Evolutionary conservation across 345 rosid genomes (phyloP), one percentile per base, ranked within the genome.

Genomic region (Isatis tinctoria): DNA sequence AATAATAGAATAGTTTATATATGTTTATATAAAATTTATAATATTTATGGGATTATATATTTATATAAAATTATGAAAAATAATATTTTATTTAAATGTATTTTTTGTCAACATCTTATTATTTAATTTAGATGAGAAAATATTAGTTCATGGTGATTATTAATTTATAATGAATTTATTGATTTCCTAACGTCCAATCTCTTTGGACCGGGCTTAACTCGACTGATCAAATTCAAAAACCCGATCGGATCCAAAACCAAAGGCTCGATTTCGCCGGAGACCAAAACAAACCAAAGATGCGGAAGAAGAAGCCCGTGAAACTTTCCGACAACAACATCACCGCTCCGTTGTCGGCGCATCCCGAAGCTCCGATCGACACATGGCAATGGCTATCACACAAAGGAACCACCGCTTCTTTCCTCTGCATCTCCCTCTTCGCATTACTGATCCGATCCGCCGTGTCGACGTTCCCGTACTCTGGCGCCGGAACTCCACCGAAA

Each of bases 391-490:
- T 88, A 58, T 36, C 33, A 24, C 78, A 72, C 10, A 82, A 77
- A 73, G 89, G 91, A 45, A 75, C 80, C 10, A 56, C 78, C 7
- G 69, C 79, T 5, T 69, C 80, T 0, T 90, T 95, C 65, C 54
- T 84, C 22, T 89, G 83, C 26, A 74, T 92, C 35, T 79, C 88
- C 48, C 28, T 88, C 56, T 88, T 95, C 67, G 90, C 91, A 13
- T 51, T 95, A 63, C 39, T 95, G 65, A 83, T 95, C 65, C 85
- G 99, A 24, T 79, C 78, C 16, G 85, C 91, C 28, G 84, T 90
- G 17, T 85, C 97, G 12, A 83, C 88, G 48, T 96, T 85, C 60
- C 82, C 89, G 0, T 95, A 92, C 78, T 90, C 98, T 30, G 99
- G 99, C 59, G 96, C 96, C 44, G 86, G 87, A 47, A 80, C 18